These are phyloP conservation scores for Erucastrum elatum DNA, from an alignment of 345 rosid genomes.

Conservation along the genomic window DNA sequence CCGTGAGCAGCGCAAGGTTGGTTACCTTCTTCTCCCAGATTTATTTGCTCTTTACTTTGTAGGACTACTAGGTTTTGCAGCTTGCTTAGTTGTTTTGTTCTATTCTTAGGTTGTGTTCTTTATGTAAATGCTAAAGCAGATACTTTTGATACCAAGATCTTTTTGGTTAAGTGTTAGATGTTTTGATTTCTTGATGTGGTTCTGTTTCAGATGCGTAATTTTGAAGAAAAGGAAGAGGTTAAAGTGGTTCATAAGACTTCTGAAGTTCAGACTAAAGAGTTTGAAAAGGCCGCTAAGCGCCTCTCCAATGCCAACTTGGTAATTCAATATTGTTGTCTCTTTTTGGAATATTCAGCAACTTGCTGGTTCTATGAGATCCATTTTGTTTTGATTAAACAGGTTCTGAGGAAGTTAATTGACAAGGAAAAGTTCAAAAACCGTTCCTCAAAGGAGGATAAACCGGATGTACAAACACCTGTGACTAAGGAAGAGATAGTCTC, in stretches of 20 bases:
- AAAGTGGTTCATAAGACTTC: constrained; percentile 56
- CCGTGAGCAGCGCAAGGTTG: constrained; percentile 81
- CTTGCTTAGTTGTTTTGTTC: no score
- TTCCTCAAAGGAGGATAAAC: constrained; percentile 70
- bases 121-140: not conserved
- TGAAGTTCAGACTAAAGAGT: constrained; percentile 57
- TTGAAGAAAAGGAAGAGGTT: constrained; percentile 70
- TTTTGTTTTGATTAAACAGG: constrained; percentile 40
- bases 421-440: constrained; percentile 63
- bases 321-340: no score
- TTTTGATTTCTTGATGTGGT: constrained; percentile 16
- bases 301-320: constrained; percentile 67
- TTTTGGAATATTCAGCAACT: no score
- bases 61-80: not conserved
- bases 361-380: no score
- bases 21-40: no score
- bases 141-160: not conserved
- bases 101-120: not conserved
- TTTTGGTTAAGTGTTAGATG: not conserved
- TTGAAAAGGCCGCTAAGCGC: constrained; percentile 81
- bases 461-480: constrained; percentile 65
- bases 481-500: constrained; percentile 69
- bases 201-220: constrained; percentile 60
- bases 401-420: constrained; percentile 59
- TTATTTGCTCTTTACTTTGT: no score